Evolutionary conservation across 2,329 filamentous ascomycete species (phyloP), one percentile per base, ranked within the genome.

Genomic region (Biscogniauxia mediterranea): DNA sequence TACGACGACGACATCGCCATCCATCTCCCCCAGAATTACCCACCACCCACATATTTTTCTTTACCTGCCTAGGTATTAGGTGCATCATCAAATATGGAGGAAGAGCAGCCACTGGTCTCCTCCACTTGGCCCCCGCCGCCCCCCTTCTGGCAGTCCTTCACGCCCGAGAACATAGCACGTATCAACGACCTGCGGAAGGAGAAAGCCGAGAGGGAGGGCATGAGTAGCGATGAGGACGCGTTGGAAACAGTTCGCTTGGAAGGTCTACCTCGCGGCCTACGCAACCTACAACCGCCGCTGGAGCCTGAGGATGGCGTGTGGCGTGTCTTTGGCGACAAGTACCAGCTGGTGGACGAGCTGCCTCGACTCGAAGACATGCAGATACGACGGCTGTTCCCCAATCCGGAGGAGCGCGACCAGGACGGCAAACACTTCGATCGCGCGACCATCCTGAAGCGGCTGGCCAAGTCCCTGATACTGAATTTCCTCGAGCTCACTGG

Each of bases 101-200:
- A 73, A 57, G 70, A 73, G 55, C 66, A 68, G 55, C 56, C 60
- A 19, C 65, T 80, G 54, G 76, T 83, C 69, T 82, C 87, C 25
- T 86, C 89, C 23, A 86, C 89, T 50, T 97, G 93, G 74, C 94
- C 95, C 23, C 86, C 90, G 57, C 95, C 95, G 25, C 95, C 95
- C 25, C 88, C 89, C 0, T 96, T 97, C 78, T 98, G 91, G 88
- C 89, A 89, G 68, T 84, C 91, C 74, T 98, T 98, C 77, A 97
- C 92, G 0, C 75, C 86, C 2, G 86, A 89, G 26, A 96, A 94
- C 71, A 71, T 91, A 57, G 77, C 85, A 15, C 86, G 85, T 3
- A 76, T 84, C 58, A 75, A 78, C 5, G 74, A 77, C 21, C 68
- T 85, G 15, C 79, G 78, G 56, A 74, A 74, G 53, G 69, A 77